These are phyloP conservation scores for Dalbergia cochinchinensis DNA, from an alignment of 306 rosid species.

Conservation along the genomic window DNA sequence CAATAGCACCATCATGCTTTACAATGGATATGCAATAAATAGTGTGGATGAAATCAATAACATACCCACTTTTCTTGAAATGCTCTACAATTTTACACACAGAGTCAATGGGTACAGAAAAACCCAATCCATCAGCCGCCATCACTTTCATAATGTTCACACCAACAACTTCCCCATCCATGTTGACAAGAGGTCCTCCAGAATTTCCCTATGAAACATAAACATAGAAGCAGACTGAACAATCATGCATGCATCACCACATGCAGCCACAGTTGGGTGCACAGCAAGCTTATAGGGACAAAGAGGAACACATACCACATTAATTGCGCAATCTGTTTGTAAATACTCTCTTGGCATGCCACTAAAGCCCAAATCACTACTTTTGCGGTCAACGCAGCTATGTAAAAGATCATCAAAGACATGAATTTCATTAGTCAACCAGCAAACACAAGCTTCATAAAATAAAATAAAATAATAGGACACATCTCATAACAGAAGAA, in stretches of 20 bases:
- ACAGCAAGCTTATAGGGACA: constrained; percentile 10
- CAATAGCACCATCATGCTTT: constrained; percentile 22
- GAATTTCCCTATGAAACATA: constrained; percentile 76
- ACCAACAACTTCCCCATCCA: constrained; percentile 93
- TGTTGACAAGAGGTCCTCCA: constrained; percentile 92
- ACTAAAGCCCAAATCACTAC: constrained; percentile 90
- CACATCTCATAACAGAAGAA: not conserved
- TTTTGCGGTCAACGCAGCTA: constrained; percentile 91
- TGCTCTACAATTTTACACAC: constrained; percentile 76
- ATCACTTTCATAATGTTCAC: constrained; percentile 79
- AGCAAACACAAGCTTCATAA: constrained; percentile 25
- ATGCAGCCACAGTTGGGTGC: constrained; percentile 26
- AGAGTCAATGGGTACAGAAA: constrained; percentile 85
- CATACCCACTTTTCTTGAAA: constrained; percentile 85
- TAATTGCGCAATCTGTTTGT: constrained; percentile 86
- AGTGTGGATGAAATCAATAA: constrained; percentile 12
- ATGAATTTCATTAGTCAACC: not conserved
- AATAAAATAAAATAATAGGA: not conserved
- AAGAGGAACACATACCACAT: constrained; percentile 56
- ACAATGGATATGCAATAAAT: constrained; percentile 3
- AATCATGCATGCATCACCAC: not conserved
- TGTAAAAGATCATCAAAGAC: constrained; percentile 26
- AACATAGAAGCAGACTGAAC: constrained; percentile 16
- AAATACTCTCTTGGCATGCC: constrained; percentile 83
- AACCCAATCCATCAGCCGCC: constrained; percentile 88